These are phyloP conservation scores for Hymenoscyphus occultus DNA, from an alignment of 2,329 filamentous ascomycete genomes.

Conservation along the genomic window DNA sequence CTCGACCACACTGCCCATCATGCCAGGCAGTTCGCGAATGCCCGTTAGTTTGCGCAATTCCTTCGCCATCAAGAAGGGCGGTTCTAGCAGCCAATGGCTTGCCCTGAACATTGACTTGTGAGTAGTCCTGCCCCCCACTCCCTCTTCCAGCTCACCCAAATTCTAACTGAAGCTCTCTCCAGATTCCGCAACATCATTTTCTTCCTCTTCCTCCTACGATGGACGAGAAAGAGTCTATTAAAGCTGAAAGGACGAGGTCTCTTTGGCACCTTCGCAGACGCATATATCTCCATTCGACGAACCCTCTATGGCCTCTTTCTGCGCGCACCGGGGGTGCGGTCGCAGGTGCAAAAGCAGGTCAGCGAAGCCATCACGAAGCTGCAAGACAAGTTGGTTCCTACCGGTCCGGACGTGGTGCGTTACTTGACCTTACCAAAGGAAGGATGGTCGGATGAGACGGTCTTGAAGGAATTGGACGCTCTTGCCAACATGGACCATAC, in stretches of 20 bases:
- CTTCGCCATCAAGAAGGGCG: constrained; percentile 58
- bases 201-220: constrained; percentile 80
- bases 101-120: constrained; percentile 68
- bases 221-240: constrained; percentile 75
- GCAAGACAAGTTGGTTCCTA: constrained; percentile 77
- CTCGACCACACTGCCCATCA: constrained; percentile 35
- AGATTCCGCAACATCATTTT: constrained; percentile 87
- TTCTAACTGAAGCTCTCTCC: constrained; percentile 3
- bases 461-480: constrained; percentile 75
- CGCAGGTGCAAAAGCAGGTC: constrained; percentile 81
- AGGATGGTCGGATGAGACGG: constrained; percentile 75
- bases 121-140: constrained; percentile 37
- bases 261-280: constrained; percentile 71
- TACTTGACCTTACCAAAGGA: constrained; percentile 77
- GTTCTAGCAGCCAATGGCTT: constrained; percentile 54
- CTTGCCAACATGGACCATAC: constrained; percentile 89
- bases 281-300: constrained; percentile 70
- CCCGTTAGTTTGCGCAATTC: constrained; percentile 68
- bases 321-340: constrained; percentile 78
- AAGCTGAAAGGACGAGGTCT: constrained; percentile 87
- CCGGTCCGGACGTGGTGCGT: constrained; percentile 65
- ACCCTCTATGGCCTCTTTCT: constrained; percentile 83
- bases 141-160: not conserved
- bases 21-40: constrained; percentile 67
- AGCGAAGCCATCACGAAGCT: constrained; percentile 75